These are phyloP conservation scores for Didymella segeticola DNA, from an alignment of 2,329 filamentous ascomycete genomes.

Conservation along the genomic window DNA sequence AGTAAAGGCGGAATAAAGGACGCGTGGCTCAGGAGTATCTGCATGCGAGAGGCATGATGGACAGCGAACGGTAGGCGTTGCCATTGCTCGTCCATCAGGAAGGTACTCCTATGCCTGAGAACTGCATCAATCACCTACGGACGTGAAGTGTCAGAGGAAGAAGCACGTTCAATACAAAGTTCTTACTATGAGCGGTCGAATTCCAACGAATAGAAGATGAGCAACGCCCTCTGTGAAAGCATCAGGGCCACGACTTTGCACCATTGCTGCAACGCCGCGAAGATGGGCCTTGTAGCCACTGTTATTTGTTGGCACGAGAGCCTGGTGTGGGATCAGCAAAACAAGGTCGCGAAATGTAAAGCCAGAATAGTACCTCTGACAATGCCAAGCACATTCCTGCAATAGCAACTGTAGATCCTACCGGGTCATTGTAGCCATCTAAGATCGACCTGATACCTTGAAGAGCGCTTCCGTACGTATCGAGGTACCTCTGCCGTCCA, in stretches of 20 bases:
- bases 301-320: neutral
- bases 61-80: neutral
- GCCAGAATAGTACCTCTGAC: conserved; percentile 1
- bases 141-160: neutral
- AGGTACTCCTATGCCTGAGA: neutral
- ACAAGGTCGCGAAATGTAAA: no score
- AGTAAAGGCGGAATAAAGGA: neutral
- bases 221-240: neutral
- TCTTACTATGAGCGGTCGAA: conserved; percentile 2
- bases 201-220: conserved; percentile 6
- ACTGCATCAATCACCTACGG: neutral
- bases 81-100: conserved; percentile 1
- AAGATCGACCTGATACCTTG: conserved; percentile 5
- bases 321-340: neutral
- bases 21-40: neutral
- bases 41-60: neutral
- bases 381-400: conserved; percentile 9
- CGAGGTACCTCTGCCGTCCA: neutral
- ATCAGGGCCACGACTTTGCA: neutral
- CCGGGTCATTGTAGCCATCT: neutral
- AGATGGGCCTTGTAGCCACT: conserved; percentile 1
- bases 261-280: conserved; percentile 2
- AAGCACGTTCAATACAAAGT: neutral
- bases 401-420: conserved; percentile 7
- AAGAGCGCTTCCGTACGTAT: conserved; percentile 8